Evolutionary conservation across 805 yeast genomes (phyloP).

Genomic region (Saccharomycopsis fermentans): DNA sequence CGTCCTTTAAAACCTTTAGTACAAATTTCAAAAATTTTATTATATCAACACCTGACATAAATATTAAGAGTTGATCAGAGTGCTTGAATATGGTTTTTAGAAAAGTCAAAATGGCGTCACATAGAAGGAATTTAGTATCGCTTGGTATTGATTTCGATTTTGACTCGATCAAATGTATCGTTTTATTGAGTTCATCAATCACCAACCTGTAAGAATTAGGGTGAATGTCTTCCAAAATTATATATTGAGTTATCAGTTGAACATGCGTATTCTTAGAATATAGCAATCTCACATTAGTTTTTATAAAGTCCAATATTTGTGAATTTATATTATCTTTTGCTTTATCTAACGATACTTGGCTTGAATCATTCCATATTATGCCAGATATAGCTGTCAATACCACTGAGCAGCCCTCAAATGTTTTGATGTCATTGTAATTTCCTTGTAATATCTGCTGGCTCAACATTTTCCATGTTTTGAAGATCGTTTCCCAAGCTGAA

Average conservation of each 20-base stretch:
- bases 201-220: slow-evolving; percentile 1
- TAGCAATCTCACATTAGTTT: neutral
- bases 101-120: slow-evolving; percentile 1
- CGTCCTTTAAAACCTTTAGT: neutral
- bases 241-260: slow-evolving; percentile 1
- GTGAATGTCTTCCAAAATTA: slow-evolving; percentile 5
- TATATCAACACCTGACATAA: neutral
- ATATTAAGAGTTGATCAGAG: neutral
- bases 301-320: neutral
- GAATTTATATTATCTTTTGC: neutral
- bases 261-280: neutral
- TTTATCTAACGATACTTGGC: neutral
- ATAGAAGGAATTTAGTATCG: neutral
- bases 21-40: neutral
- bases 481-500: neutral
- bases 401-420: neutral
- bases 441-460: neutral
- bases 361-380: neutral
- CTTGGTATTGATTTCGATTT: neutral
- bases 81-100: neutral
- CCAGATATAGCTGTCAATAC: neutral
- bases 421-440: neutral
- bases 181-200: neutral
- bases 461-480: neutral
- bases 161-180: neutral